Evolutionary conservation across 2,329 filamentous ascomycete species (phyloP), one percentile per base, ranked within the genome.

Genomic region (Furcasterigmium sp.): DNA sequence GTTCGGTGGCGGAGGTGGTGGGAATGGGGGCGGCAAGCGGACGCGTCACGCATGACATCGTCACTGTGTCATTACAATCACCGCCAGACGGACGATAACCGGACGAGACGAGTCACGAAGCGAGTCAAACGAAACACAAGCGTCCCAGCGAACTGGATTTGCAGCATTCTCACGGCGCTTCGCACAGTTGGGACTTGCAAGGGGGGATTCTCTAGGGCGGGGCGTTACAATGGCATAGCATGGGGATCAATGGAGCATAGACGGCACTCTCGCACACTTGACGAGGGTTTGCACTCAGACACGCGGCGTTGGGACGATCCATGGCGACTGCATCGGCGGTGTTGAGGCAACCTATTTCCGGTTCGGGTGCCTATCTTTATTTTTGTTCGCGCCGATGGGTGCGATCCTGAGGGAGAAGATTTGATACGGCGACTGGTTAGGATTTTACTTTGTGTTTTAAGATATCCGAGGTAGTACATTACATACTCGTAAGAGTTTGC

Each of bases 1-100:
- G 26, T 75, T 75, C 50, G 69, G 71, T 13, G 65, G 64, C 23
- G 39, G 39, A 13, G 29, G 39, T 14, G 17, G 17, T 4, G 29
- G 29, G 2, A 17, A 17, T 11, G 61, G 62, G 28, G 63, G 66
- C 34, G 60, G 60, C 13, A 81, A 81, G 58, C 65, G 77, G 45
- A 69, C 63, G 42, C 67, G 76, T 41, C 75, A 80, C 46, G 57
- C 59, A 40, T 74, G 49, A 64, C 17, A 17, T 17, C 11, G 14
- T 23, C 25, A 19, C 23, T 17, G n/a, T 21, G 15, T 39, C 26
- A 14, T 19, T 26, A 34, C 29, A 37, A 37, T 29, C 23, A 19
- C 34, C 20, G 35, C 23, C 7, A 26, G 23, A 26, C 7, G 23
- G 23, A 32, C 25, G 34, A 34, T 19, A 15, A n/a, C 18, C 30